phyloP scores from a whole-genome alignment of 2,329 filamentous ascomycete genomes.

The Zymoseptoria passerinii region DNA sequence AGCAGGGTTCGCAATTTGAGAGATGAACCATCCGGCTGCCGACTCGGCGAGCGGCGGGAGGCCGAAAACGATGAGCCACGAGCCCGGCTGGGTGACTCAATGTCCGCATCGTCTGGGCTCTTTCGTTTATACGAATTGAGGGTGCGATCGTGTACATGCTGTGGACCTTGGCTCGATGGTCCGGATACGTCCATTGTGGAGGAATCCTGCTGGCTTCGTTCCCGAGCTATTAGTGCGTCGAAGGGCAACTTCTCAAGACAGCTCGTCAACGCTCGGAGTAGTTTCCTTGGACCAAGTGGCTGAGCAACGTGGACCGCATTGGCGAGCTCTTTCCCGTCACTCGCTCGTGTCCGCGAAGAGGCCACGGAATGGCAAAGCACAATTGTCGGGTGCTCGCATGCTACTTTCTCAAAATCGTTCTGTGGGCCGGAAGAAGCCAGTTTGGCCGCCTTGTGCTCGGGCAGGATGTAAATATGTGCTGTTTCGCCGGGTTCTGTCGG shows the following conservation, averaged over 20 bases:
- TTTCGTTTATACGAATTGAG: neutral
- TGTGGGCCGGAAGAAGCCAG: neutral
- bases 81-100: too few relatives aligned
- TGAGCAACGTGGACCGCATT: conserved; percentile 1
- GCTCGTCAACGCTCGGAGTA: conserved; percentile 5
- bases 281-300: conserved; percentile 5
- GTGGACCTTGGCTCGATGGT: too few relatives aligned
- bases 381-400: neutral
- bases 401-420: neutral
- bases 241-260: conserved; percentile 1
- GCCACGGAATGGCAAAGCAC: neutral
- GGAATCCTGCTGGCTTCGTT: neutral
- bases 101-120: neutral
- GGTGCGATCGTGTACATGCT: too few relatives aligned
- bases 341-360: neutral
- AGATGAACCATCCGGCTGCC: too few relatives aligned
- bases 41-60: neutral
- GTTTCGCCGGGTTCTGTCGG: neutral
- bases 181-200: too few relatives aligned
- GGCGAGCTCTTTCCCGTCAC: neutral
- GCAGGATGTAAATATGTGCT: neutral
- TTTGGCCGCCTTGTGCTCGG: neutral
- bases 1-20: conserved; percentile 19
- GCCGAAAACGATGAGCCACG: too few relatives aligned
- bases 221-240: neutral